Conservation (phyloP, 495 filamentous ascomycete species). For the Penicillium argentinense region DNA sequence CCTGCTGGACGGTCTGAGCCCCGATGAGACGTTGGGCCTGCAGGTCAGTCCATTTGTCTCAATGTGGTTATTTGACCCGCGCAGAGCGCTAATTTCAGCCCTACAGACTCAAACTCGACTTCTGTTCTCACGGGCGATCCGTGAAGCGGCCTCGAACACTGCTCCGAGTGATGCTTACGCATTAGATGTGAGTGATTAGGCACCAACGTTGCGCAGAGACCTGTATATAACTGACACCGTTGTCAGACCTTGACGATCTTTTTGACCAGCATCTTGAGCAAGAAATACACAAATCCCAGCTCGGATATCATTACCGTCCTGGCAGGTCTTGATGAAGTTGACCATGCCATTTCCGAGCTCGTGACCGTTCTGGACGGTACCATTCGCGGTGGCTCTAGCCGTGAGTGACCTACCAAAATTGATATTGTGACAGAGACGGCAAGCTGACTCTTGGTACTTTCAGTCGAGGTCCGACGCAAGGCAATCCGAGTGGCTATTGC, state of each 20-base stretch:
- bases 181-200: conserved; percentile 70
- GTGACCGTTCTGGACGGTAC: conserved; percentile 76
- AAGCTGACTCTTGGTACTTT: conserved; percentile 6
- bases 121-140: conserved; percentile 72
- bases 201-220: neutral
- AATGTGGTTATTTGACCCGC: neutral
- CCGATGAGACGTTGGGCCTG: conserved; percentile 72
- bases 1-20: conserved; percentile 64
- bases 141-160: conserved; percentile 61
- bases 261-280: conserved; percentile 73
- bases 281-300: conserved; percentile 93
- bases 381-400: conserved; percentile 72
- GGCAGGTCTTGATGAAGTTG: conserved; percentile 83
- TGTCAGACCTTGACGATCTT: conserved; percentile 86
- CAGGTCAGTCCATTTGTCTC: conserved; percentile 51
- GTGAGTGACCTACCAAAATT: conserved; percentile 48
- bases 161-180: conserved; percentile 73
- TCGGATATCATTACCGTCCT: conserved; percentile 90
- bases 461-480: conserved; percentile 73
- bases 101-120: conserved; percentile 68
- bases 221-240: conserved; percentile 38
- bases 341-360: conserved; percentile 83
- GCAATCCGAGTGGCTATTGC: conserved; percentile 80
- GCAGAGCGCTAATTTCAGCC: conserved; percentile 11
- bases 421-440: neutral